Percentiles rank a stretch among this genome's conserved stretches.
phyloP scores from a whole-genome alignment of 495 filamentous ascomycete species.

The Penicillium roqueforti region DNA sequence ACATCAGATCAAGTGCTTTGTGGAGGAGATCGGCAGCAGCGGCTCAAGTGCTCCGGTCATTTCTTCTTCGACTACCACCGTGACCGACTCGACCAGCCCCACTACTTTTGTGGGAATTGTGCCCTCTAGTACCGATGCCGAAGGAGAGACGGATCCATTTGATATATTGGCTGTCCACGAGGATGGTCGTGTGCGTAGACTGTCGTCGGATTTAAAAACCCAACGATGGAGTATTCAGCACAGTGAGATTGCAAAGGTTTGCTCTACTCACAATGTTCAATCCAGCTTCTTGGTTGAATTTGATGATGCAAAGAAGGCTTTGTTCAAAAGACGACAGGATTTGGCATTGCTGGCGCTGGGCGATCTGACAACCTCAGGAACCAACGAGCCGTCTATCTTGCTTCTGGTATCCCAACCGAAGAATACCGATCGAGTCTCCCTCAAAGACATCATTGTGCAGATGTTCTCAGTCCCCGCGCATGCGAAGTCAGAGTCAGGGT shows the following conservation, averaged over 20 bases:
- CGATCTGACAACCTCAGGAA: constrained; percentile 23
- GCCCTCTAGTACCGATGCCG: constrained; percentile 21
- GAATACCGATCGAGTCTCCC: constrained; percentile 23
- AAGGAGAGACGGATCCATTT: constrained; percentile 28
- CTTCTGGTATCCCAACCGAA: constrained; percentile 40
- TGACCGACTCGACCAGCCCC: constrained; percentile 42
- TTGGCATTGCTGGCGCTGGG: constrained; percentile 38
- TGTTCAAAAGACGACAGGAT: constrained; percentile 44
- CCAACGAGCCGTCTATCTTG: constrained; percentile 37
- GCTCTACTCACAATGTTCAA: constrained; percentile 30
- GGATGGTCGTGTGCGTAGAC: constrained; percentile 39
- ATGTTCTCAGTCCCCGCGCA: constrained; percentile 40
- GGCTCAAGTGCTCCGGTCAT: constrained; percentile 36
- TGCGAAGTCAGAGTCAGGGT: constrained; percentile 6
- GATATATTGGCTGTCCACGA: constrained; percentile 48
- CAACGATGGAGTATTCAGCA: constrained; percentile 43
- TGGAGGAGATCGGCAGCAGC: constrained; percentile 42
- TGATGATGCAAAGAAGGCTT: constrained; percentile 41
- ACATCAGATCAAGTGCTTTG: constrained; percentile 50
- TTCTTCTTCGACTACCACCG: constrained; percentile 36
- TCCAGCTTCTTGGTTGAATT: constrained; percentile 43
- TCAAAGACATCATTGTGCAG: constrained; percentile 39
- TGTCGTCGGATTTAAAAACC: constrained; percentile 39
- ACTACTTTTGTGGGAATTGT: constrained; percentile 41
- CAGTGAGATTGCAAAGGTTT: constrained; percentile 34